Evolutionary conservation across 306 rosid genomes (phyloP).

Genomic region (Malus domestica): DNA sequence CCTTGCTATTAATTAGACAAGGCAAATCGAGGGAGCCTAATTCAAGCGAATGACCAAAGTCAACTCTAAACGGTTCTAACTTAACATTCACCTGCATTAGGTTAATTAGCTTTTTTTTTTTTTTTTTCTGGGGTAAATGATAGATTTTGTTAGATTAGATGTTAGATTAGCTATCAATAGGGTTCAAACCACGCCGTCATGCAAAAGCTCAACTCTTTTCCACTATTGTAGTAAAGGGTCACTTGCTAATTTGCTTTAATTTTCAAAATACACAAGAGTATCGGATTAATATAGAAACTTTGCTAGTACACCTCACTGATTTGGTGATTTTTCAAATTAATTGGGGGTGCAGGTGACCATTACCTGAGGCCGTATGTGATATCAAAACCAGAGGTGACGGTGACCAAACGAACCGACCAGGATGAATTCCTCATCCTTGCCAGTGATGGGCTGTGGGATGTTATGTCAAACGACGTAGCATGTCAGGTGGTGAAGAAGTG

Average conservation of each 20-base stretch:
- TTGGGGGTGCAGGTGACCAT: slow-evolving; percentile 53
- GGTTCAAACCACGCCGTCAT: no score
- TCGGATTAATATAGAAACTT: neutral
- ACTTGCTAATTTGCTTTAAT: no score
- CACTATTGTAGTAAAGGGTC: no score
- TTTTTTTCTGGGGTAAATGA: no score
- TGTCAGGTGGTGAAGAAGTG: slow-evolving; percentile 63
- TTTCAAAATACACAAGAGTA: no score
- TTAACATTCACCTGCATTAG: neutral
- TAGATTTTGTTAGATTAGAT: no score
- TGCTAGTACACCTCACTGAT: neutral
- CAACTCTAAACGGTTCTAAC: neutral
- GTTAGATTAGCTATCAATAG: no score
- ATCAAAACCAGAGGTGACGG: slow-evolving; percentile 77
- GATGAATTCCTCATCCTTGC: slow-evolving; percentile 81
- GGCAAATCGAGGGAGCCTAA: neutral
- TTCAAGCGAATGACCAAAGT: neutral
- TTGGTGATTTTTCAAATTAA: neutral
- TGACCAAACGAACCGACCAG: slow-evolving; percentile 46
- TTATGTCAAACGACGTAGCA: slow-evolving; percentile 53
- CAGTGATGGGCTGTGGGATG: slow-evolving; percentile 94
- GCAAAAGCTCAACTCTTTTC: no score
- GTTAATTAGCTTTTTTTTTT: neutral
- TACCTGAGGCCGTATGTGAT: slow-evolving; percentile 74
- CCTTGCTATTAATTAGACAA: neutral